Base-by-base conservation (phyloP, 208 protist genomes). In the Porcisia hertigi region DNA sequence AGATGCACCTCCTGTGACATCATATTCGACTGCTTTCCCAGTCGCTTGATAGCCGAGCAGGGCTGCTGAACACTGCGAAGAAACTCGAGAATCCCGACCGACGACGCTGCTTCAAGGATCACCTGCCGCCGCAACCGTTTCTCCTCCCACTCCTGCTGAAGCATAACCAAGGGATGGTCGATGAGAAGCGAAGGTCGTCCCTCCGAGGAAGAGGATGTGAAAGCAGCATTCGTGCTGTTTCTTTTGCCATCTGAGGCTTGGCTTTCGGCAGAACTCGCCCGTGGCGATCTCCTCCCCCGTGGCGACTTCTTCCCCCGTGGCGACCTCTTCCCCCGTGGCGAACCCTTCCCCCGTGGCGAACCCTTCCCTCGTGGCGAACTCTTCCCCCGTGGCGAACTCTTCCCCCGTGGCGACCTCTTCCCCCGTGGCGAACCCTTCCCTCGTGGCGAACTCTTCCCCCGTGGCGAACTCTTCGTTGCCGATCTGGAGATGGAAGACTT, bases 41-140 rank as follows among this genome's bases (percentile, higher is more conserved):
- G 41, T 30, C 14, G 39, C 39, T 0, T 67, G 20, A 43, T 12
- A 52, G 66, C 7, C 1, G 47, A 71, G 4, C 18, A 41, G 8
- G 23, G 47, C 36, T 34, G 53, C 8, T 25, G 53, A 0, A 30
- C 20, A 0, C 54, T 69, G 8, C 72, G 72, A 4, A 82, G 25
- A 39, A 69, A 77, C 77, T 77, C 65, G 2, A 77, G 47, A 16
- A 82, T n/a, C 16, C 77, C 77, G 1, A 82, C 36, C 25, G 53
- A 43, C 7, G 77, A 16, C 18, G 77, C 63, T 39, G 70, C 73
- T 1, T 71, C 1, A 41, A 77, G 45, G 18, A 47, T 12, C 1
- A n/a, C 67, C 54, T 63, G 63, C 71, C 63, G 72, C 36, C 23
- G 11, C 34, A 39, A 23, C 72, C 77, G 72, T 62, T 82, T 72